Conservation (phyloP, 176 grass and related monocot genomes). For the Oryza punctata region DNA sequence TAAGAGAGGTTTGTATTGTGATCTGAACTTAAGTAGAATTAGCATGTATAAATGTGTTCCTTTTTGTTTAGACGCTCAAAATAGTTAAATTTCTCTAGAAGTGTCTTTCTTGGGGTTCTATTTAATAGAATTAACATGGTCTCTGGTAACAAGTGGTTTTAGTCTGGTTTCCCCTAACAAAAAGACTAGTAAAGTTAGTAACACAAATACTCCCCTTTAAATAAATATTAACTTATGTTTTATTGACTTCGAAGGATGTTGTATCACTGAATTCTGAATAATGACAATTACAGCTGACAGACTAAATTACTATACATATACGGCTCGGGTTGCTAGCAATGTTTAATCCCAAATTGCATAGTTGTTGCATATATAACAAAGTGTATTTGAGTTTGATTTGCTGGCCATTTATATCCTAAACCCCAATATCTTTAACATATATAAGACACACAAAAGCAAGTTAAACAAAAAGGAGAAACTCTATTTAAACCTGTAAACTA, state of each 20-base stretch:
- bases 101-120: background rate
- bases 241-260: background rate
- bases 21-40: slow-evolving; percentile 17
- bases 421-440: background rate
- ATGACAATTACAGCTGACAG: background rate
- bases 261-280: background rate
- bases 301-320: background rate
- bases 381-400: background rate
- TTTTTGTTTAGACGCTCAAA: background rate
- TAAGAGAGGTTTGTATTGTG: slow-evolving; percentile 71
- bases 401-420: background rate
- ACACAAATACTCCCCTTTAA: background rate
- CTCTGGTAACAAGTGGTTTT: background rate
- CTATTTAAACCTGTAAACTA: too few relatives aligned
- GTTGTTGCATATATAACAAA: background rate
- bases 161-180: background rate
- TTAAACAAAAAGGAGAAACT: background rate
- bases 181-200: background rate
- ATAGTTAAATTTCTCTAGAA: slow-evolving; percentile 5
- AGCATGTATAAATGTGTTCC: background rate
- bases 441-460: background rate
- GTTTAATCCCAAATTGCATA: background rate
- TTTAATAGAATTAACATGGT: background rate
- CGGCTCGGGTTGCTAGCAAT: background rate
- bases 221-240: background rate